Evolutionary conservation across 169 alveolate species (phyloP).

Genomic region (Gregarina niphandrodes): DNA sequence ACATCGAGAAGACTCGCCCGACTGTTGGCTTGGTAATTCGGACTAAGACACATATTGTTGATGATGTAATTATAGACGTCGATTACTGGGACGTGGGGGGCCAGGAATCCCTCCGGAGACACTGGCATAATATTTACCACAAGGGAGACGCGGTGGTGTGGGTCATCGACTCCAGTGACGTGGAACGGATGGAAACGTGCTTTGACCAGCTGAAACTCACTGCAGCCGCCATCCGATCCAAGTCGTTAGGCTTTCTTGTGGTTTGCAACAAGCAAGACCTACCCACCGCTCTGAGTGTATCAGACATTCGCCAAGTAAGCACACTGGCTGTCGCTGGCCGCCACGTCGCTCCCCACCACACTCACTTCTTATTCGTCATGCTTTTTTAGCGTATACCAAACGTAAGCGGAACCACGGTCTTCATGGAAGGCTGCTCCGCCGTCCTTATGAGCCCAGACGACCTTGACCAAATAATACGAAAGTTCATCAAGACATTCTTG

Average conservation of each 20-base stretch:
- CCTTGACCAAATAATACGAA: too few species aligned
- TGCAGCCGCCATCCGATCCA: slow-evolving; percentile 32
- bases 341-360: too few species aligned
- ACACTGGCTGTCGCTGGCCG: too few species aligned
- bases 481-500: too few species aligned
- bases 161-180: slow-evolving; percentile 70
- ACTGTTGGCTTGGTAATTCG: slow-evolving; percentile 81
- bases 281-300: slow-evolving; percentile 65
- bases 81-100: slow-evolving; percentile 99
- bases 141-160: slow-evolving; percentile 87
- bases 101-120: slow-evolving; percentile 82
- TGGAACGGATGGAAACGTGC: slow-evolving; percentile 72
- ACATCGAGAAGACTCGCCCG: slow-evolving; percentile 60
- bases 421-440: too few species aligned
- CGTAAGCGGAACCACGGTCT: too few species aligned
- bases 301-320: slow-evolving; percentile 25
- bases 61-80: slow-evolving; percentile 38
- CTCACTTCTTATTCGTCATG: too few species aligned
- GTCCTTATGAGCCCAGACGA: too few species aligned
- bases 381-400: too few species aligned
- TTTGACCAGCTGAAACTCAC: slow-evolving; percentile 55
- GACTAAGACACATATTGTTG: slow-evolving; percentile 17
- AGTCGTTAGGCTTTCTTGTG: slow-evolving; percentile 20
- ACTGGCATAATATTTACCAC: slow-evolving; percentile 96
- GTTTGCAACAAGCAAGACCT: slow-evolving; percentile 86